Evolutionary conservation across 2,329 filamentous ascomycete genomes (phyloP).

Genomic region (Aspergillus sp.): DNA sequence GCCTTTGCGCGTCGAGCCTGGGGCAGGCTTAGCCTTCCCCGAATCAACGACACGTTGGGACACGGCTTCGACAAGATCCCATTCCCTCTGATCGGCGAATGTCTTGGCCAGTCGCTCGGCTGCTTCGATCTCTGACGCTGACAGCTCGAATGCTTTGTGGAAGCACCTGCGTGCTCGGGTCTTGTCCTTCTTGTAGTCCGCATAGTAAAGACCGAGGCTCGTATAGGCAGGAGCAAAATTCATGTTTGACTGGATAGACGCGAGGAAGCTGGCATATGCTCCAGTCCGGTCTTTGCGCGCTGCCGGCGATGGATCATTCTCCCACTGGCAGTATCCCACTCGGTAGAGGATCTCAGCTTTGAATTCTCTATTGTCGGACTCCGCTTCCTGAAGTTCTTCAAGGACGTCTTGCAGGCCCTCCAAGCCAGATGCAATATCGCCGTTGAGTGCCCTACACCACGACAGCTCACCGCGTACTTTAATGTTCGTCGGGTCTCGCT

Average conservation of each 20-base stretch:
- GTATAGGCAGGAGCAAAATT: slow-evolving; percentile 91
- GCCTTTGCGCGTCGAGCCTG: slow-evolving; percentile 88
- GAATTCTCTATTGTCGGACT: slow-evolving; percentile 66
- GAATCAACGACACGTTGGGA: slow-evolving; percentile 89
- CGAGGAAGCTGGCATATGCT: slow-evolving; percentile 80
- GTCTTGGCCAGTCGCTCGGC: slow-evolving; percentile 82
- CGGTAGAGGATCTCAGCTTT: slow-evolving; percentile 84
- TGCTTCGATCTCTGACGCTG: slow-evolving; percentile 78
- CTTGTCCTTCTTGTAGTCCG: slow-evolving; percentile 85
- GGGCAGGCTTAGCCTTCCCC: slow-evolving; percentile 85
- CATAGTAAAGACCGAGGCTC: slow-evolving; percentile 84
- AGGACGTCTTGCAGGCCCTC: slow-evolving; percentile 71
- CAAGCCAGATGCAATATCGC: slow-evolving; percentile 69
- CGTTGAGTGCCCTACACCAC: slow-evolving; percentile 85
- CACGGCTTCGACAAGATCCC: slow-evolving; percentile 93
- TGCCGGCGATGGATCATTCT: slow-evolving; percentile 70
- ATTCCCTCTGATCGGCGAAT: slow-evolving; percentile 88
- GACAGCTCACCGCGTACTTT: slow-evolving; percentile 83
- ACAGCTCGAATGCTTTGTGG: slow-evolving; percentile 93
- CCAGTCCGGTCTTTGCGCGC: slow-evolving; percentile 78
- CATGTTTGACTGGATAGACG: slow-evolving; percentile 80
- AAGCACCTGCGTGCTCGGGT: slow-evolving; percentile 88
- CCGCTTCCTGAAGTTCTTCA: slow-evolving; percentile 62
- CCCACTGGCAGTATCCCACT: slow-evolving; percentile 84
- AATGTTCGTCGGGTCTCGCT: slow-evolving; percentile 71